Conservation (phyloP, 208 protist genomes). For the Leishmania tropica region DNA sequence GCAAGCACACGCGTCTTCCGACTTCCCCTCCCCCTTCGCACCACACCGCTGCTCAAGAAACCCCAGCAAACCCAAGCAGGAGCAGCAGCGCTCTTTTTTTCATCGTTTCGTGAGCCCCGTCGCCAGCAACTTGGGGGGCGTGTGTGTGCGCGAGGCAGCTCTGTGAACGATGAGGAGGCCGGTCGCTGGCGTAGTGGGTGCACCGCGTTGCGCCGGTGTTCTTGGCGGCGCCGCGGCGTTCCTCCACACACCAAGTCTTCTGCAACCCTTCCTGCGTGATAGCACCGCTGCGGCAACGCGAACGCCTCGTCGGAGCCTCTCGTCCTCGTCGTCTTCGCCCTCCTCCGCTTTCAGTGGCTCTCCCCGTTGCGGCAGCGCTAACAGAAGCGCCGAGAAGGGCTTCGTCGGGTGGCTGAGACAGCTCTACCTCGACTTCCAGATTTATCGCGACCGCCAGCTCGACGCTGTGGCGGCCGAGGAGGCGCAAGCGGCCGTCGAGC, state of each 20-base stretch:
- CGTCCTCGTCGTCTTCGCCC: not conserved
- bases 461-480: slow-evolving; percentile 30
- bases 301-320: not conserved
- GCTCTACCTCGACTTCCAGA: slow-evolving; percentile 50
- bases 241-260: not conserved
- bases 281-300: not conserved
- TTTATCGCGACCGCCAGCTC: slow-evolving; percentile 51
- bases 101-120: not conserved
- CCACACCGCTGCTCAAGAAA: not conserved
- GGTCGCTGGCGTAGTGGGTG: not conserved
- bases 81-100: not conserved
- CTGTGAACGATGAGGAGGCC: not conserved
- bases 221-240: not conserved
- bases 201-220: not conserved
- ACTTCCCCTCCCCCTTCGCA: not conserved
- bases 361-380: not conserved
- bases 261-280: not conserved
- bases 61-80: not conserved
- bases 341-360: not conserved
- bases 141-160: too few relatives aligned
- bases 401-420: slow-evolving; percentile 30
- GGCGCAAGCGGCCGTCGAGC: slow-evolving; percentile 7
- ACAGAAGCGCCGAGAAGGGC: slow-evolving; percentile 7
- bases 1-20: not conserved
- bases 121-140: not conserved